These are phyloP conservation scores for Populus euphratica DNA, from an alignment of 345 rosid genomes.

Conservation along the genomic window DNA sequence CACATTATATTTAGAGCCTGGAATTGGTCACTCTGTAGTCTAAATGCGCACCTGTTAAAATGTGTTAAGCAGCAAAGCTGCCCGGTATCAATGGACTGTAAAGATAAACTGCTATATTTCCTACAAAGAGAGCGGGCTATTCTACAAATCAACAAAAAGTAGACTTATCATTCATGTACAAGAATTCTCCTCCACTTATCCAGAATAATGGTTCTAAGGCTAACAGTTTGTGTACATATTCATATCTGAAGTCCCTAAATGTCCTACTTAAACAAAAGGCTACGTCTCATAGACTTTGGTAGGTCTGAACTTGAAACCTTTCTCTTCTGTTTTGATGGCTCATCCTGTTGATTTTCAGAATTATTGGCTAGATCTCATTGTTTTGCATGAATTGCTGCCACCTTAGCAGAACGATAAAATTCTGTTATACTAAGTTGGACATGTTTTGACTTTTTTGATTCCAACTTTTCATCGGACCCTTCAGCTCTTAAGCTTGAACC, in stretches of 20 bases:
- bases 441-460: constrained; percentile 41
- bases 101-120: not conserved
- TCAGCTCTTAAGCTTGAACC: constrained; percentile 22
- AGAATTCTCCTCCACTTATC: not conserved
- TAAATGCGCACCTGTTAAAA: not conserved
- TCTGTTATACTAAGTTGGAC: constrained; percentile 63
- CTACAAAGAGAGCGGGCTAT: not conserved
- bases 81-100: not conserved
- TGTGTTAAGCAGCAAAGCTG: too few relatives aligned
- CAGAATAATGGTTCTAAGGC: not conserved
- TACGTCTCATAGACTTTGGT: constrained; percentile 66
- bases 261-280: constrained; percentile 24
- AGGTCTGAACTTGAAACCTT: constrained; percentile 40
- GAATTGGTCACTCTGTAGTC: not conserved
- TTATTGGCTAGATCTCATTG: constrained; percentile 25
- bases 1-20: not conserved
- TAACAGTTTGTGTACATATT: not conserved
- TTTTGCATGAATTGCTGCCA: constrained; percentile 22
- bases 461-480: constrained; percentile 32
- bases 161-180: not conserved
- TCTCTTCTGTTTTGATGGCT: constrained; percentile 42
- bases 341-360: constrained; percentile 19
- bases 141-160: not conserved
- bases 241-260: not conserved
- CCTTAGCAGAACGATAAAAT: constrained; percentile 69